Conservation (phyloP, 495 filamentous ascomycete species). For the Podospora pseudocomata region DNA sequence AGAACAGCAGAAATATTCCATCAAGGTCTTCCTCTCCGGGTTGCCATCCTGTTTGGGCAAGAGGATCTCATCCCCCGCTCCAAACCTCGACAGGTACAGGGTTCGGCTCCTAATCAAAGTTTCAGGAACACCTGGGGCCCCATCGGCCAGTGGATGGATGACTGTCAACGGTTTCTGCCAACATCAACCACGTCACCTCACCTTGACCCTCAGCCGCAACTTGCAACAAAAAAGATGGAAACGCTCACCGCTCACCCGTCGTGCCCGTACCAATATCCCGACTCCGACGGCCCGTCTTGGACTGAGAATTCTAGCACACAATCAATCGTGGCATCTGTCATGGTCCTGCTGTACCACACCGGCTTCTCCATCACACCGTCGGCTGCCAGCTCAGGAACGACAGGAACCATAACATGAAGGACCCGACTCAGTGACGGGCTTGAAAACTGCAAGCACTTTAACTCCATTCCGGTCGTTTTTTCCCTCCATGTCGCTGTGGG, state of each 20-base stretch:
- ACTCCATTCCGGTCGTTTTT: background rate
- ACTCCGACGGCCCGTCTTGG: slow-evolving; percentile 1
- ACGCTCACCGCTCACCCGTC: slow-evolving; percentile 9
- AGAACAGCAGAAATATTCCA: background rate
- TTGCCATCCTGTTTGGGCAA: slow-evolving; percentile 11
- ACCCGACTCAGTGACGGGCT: background rate
- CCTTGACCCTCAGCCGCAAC: slow-evolving; percentile 7
- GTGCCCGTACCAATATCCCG: background rate
- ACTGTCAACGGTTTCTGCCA: slow-evolving; percentile 5
- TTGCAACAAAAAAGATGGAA: background rate
- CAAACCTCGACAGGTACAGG: slow-evolving; percentile 7
- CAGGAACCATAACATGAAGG: background rate
- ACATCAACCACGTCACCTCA: slow-evolving; percentile 9
- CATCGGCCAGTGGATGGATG: slow-evolving; percentile 3
- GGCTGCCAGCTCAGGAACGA: background rate
- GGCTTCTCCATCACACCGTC: background rate
- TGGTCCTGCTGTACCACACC: background rate
- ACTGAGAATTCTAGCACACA: background rate
- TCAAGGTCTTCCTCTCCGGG: background rate
- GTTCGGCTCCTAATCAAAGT: slow-evolving; percentile 8
- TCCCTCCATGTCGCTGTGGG: background rate
- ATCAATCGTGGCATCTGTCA: background rate
- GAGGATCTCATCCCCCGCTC: slow-evolving; percentile 14
- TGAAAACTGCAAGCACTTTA: background rate
- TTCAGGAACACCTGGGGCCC: slow-evolving; percentile 19